Evolutionary conservation across 192 early-diverging fungal genomes (phyloP), one percentile per base, ranked within the genome.

Genomic region (Backusella australiensis): DNA sequence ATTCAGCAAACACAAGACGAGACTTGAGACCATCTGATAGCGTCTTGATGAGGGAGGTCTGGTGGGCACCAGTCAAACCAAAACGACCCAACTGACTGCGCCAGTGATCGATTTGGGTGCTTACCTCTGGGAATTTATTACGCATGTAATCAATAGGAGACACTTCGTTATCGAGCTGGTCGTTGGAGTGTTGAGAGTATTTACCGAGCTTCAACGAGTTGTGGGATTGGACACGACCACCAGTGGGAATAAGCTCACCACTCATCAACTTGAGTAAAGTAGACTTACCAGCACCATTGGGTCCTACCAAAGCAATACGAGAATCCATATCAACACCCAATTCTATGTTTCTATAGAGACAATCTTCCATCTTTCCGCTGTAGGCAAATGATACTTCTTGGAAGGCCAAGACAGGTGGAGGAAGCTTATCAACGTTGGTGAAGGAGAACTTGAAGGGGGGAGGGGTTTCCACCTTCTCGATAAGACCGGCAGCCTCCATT

Each of bases 311-410:
- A 29, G 98, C 98, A 80, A 99, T 93, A 77, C 98, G 92, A 46
- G 98, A 98, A 86, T 99, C 98, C 90, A 97, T 98, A 84, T 99
- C 98, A 23, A 96, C 93, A 78, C 94, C 96, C 38, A 96, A 91
- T 69, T 99, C 94, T 63, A 99, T 88, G 82, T 97, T 85, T 41
- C 85, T 82, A 90, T 99, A 99, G 75, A 99, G 91, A 36, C 89
- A 86, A 80, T 98, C 90, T 74, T 90, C 84, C 85, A 92, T 77
- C 36, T 94, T 84, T 49, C 96, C 96, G 77, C 86, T 91, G 90
- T 98, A 99, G 34, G 95, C 89, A 84, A 99, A 99, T 41, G 89
- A 90, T 53, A 99, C 95, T 69, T 97, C 90, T 77, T 94, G 91
- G 83, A 98, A 98, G 71, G 91, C 89, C 53, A 98, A 87, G 70